Percentiles rank a stretch among this genome's conserved stretches.
Evolutionary conservation across 208 protist genomes (phyloP).

Genomic region (Trypanosoma scelopori): DNA sequence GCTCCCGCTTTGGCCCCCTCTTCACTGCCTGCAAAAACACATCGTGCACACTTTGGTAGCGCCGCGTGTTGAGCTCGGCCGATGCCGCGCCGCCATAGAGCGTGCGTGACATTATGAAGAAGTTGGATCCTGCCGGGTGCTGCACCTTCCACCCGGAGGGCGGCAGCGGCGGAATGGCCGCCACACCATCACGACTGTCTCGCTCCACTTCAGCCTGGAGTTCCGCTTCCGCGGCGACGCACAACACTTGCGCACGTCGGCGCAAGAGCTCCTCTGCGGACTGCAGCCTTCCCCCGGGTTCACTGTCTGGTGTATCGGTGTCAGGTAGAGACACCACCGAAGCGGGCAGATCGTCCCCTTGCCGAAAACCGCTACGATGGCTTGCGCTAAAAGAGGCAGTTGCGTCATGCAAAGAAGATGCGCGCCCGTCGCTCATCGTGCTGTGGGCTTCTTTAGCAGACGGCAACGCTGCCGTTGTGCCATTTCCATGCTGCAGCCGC

Average conservation of each 20-base stretch:
- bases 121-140: conserved; percentile 50
- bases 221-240: conserved; percentile 35
- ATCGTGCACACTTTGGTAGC: conserved; percentile 70
- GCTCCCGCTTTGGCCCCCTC: background rate
- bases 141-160: conserved; percentile 66
- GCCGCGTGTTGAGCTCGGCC: conserved; percentile 12
- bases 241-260: conserved; percentile 19
- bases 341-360: no score
- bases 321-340: no score
- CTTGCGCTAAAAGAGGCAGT: no score
- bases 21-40: conserved; percentile 17
- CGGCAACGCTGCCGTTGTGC: background rate
- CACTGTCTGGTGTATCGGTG: background rate
- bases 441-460: background rate
- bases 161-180: conserved; percentile 71
- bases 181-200: conserved; percentile 59
- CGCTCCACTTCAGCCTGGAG: conserved; percentile 67
- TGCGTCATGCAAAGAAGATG: background rate
- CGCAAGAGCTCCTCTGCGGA: conserved; percentile 24
- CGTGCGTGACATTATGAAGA: conserved; percentile 54
- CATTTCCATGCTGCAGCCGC: background rate
- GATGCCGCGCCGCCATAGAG: conserved; percentile 12
- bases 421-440: background rate
- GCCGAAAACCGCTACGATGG: no score
- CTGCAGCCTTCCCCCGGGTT: background rate